Evolutionary conservation across 2,329 filamentous ascomycete genomes (phyloP).

Genomic region (Biscogniauxia sp.): DNA sequence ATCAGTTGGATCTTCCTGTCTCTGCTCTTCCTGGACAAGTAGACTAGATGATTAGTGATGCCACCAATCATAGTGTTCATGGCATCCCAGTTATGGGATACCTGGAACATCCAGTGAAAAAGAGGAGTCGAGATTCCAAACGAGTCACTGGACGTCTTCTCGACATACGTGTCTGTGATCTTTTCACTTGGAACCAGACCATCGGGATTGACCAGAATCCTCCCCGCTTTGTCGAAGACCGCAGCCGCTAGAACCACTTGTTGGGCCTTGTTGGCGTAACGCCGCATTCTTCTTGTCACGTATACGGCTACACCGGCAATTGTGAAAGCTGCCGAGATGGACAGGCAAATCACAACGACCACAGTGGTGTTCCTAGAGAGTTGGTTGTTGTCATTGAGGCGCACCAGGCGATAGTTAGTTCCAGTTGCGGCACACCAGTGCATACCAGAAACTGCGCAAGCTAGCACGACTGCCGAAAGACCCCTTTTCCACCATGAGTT

Average conservation of each 20-base stretch:
- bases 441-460: constrained; percentile 78
- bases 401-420: constrained; percentile 62
- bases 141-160: constrained; percentile 67
- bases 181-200: constrained; percentile 70
- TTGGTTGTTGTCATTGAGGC: constrained; percentile 40
- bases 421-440: constrained; percentile 78
- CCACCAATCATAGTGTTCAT: constrained; percentile 65
- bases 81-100: constrained; percentile 72
- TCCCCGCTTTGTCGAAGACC: constrained; percentile 65
- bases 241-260: constrained; percentile 60
- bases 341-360: constrained; percentile 69
- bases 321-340: constrained; percentile 58
- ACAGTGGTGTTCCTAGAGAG: constrained; percentile 64
- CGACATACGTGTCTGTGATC: constrained; percentile 75
- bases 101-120: constrained; percentile 85
- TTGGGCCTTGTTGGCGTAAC: constrained; percentile 57
- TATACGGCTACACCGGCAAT: constrained; percentile 56
- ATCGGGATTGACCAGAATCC: constrained; percentile 66
- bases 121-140: constrained; percentile 75
- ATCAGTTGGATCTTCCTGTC: constrained; percentile 45
- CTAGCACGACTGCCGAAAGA: constrained; percentile 65
- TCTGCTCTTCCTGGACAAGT: constrained; percentile 40
- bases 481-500: constrained; percentile 74
- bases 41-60: constrained; percentile 70
- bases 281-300: constrained; percentile 50